A percentile compares a stretch with the other conserved stretches of the same genome.
phyloP scores from a whole-genome alignment of 2,329 filamentous ascomycete genomes.

The Diaporthe humulicola region DNA sequence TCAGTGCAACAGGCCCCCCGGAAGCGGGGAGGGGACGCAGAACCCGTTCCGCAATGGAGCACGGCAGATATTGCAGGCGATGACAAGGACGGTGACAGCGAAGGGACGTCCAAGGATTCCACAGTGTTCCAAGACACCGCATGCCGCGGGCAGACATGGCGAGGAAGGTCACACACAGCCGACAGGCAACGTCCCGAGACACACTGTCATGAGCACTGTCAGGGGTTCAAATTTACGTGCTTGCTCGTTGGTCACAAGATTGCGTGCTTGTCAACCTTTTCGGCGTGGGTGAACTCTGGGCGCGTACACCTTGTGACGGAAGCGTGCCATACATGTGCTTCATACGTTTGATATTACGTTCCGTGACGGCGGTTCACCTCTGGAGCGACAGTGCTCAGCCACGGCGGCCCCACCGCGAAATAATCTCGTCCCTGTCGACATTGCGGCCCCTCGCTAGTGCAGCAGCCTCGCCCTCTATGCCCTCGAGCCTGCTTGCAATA shows the following conservation, averaged over 20 bases:
- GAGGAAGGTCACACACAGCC: conserved; percentile 14
- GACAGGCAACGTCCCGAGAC: conserved; percentile 23
- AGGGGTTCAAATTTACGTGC: background rate
- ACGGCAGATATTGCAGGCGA: background rate
- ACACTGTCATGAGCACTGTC: background rate
- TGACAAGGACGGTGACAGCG: conserved; percentile 17
- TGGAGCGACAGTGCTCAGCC: background rate
- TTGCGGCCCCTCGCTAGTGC: conserved; percentile 55
- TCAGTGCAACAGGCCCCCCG: background rate
- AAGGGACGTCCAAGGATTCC: background rate
- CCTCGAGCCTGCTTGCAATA: conserved; percentile 54
- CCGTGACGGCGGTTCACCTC: background rate
- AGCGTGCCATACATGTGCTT: background rate
- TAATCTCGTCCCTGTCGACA: conserved; percentile 62
- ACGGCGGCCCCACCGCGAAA: conserved; percentile 55
- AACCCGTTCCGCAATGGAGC: conserved; percentile 1
- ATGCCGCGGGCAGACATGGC: conserved; percentile 3
- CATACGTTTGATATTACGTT: background rate
- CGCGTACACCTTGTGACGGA: background rate
- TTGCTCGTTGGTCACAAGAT: background rate
- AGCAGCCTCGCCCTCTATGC: conserved; percentile 50
- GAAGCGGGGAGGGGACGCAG: background rate
- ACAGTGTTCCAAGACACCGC: conserved; percentile 13
- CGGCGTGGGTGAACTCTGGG: background rate
- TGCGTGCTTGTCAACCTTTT: background rate